Percentiles rank a stretch among this genome's conserved stretches.
phyloP scores from a whole-genome alignment of 2,329 filamentous ascomycete genomes.

The Didymellaceae sp. region DNA sequence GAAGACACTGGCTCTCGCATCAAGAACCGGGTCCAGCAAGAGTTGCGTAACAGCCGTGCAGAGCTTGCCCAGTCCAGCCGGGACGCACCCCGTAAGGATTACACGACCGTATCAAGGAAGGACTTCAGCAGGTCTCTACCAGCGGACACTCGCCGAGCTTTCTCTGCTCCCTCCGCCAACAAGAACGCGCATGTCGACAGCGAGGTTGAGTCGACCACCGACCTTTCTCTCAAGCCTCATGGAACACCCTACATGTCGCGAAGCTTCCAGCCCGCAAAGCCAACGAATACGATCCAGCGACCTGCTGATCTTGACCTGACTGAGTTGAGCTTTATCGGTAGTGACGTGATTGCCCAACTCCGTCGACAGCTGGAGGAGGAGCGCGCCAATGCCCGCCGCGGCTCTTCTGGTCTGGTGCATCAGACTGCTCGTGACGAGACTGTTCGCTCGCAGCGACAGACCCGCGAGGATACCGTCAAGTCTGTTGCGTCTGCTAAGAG shows the following conservation, averaged over 20 bases:
- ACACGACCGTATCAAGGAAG: slow-evolving; percentile 30
- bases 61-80: slow-evolving; percentile 26
- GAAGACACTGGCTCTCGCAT: slow-evolving; percentile 45
- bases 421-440: slow-evolving; percentile 51
- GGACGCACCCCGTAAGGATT: slow-evolving; percentile 34
- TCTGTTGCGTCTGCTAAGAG: slow-evolving; percentile 49
- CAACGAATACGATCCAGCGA: slow-evolving; percentile 32
- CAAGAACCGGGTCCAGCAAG: slow-evolving; percentile 42
- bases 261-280: slow-evolving; percentile 25
- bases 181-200: slow-evolving; percentile 36
- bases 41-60: slow-evolving; percentile 42
- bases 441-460: slow-evolving; percentile 42
- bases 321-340: slow-evolving; percentile 62
- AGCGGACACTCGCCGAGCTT: slow-evolving; percentile 31
- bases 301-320: slow-evolving; percentile 53
- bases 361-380: slow-evolving; percentile 64
- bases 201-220: slow-evolving; percentile 47
- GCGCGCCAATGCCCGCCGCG: slow-evolving; percentile 50
- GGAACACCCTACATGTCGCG: slow-evolving; percentile 37
- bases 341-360: slow-evolving; percentile 59
- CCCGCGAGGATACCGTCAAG: slow-evolving; percentile 50
- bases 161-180: slow-evolving; percentile 40
- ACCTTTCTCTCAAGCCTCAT: slow-evolving; percentile 48
- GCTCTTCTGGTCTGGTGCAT: slow-evolving; percentile 26
- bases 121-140: slow-evolving; percentile 23